Percentiles rank a stretch among this genome's conserved stretches.
Evolutionary conservation across 2,329 filamentous ascomycete species (phyloP).

Genomic region (Cercospora zeina): DNA sequence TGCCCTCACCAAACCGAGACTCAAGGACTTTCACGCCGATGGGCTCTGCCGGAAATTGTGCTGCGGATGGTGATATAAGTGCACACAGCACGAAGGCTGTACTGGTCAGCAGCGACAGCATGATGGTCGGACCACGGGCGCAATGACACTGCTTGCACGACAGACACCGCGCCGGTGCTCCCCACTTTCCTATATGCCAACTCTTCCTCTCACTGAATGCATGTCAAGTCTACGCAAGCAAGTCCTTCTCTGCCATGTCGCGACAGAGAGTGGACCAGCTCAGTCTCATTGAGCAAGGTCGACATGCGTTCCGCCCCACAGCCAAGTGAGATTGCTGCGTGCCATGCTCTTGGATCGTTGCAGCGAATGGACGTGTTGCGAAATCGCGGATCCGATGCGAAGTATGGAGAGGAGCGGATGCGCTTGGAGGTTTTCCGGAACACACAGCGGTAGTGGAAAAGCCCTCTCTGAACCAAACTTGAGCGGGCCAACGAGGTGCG

Average conservation of each 20-base stretch:
- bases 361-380: neutral
- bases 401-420: neutral
- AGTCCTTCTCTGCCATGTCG: neutral
- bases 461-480: neutral
- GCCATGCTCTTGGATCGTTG: neutral
- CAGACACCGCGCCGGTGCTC: neutral
- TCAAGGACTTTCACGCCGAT: slow-evolving; percentile 44
- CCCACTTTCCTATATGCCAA: neutral
- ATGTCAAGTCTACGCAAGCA: neutral
- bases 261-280: neutral
- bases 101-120: neutral
- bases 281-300: neutral
- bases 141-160: neutral
- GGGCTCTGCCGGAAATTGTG: slow-evolving; percentile 47
- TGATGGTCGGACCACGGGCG: neutral
- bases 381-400: neutral
- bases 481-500: neutral
- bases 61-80: slow-evolving; percentile 13
- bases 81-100: neutral
- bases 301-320: neutral
- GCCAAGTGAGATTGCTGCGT: neutral
- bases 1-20: slow-evolving; percentile 44
- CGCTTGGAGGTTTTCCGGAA: neutral
- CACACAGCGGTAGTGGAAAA: neutral
- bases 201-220: neutral